These are phyloP conservation scores for Wickerhamomyces xylosicus DNA, from an alignment of 805 yeast species.

Conservation along the genomic window DNA sequence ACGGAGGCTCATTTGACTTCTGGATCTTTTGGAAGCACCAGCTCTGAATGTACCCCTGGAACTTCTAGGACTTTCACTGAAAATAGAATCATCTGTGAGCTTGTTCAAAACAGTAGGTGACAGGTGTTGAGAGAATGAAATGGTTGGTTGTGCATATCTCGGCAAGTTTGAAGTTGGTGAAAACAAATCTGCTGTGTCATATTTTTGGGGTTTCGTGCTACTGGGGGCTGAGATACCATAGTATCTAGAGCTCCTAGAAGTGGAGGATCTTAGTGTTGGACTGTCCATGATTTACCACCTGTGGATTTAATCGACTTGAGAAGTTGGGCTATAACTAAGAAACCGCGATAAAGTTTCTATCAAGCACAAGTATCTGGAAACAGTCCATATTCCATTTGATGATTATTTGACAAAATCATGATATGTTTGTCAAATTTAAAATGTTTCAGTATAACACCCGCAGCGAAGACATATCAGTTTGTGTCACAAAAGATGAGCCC, in stretches of 20 bases:
- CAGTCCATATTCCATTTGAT: too few relatives aligned
- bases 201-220: neutral
- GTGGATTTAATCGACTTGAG: too few relatives aligned
- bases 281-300: too few relatives aligned
- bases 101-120: neutral
- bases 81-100: neutral
- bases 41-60: constrained; percentile 1
- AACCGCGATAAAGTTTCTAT: too few relatives aligned
- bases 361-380: too few relatives aligned
- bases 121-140: constrained; percentile 7
- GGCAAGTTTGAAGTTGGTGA: constrained; percentile 5
- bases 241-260: neutral
- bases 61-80: neutral
- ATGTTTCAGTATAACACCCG: too few relatives aligned
- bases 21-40: constrained; percentile 1
- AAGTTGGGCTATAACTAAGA: too few relatives aligned
- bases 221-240: neutral
- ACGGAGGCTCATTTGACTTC: neutral
- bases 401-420: too few relatives aligned
- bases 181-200: neutral
- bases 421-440: too few relatives aligned
- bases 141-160: constrained; percentile 16
- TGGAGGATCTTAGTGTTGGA: neutral
- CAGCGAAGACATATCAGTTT: neutral
- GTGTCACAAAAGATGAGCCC: neutral